Evolutionary conservation across 495 filamentous ascomycete species (phyloP), one percentile per base, ranked within the genome.

Genomic region (Pyrenula aspistea): DNA sequence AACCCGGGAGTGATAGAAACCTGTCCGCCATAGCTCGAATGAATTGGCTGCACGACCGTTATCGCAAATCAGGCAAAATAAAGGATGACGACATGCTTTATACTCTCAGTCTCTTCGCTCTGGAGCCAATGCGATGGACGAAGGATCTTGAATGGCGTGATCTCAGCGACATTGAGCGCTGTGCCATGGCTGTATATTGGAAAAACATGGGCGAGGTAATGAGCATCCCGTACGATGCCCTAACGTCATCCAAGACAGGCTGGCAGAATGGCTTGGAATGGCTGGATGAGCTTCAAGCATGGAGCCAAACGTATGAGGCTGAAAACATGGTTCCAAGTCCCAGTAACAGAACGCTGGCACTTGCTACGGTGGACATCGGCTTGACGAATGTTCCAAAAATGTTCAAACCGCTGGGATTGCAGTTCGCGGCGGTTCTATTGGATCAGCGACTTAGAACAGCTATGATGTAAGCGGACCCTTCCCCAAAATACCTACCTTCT

Each of bases 391-490:
- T 82, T 0, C 85, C 86, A 1, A 60, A 55, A 24, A 65, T 65
- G 2, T 54, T 80, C 22, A 78, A 79, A 57, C 67, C 68, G 0
- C 60, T 79, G 10, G 81, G 68, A 0, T 58, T 71, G n/a, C 70
- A 83, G 24, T 65, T 80, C 25, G 74, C 85, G 2, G 74, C 73
- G 22, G 77, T 75, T 25, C 68, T 87, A 56, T 81, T 87, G 78
- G 83, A 84, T 55, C 78, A 82, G 24, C 72, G 82, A 20, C 64
- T 86, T 52, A 68, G 85, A 10, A 76, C 68, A 51, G 82, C 84
- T 2, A 87, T 88, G 79, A 62, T 80, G 83, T 85, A 59, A 65
- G 75, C 64, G 31, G 31, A 42, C 15, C 31, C 31, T 15, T 42
- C 31, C 31, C 12, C 19, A 51, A 2, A 22, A 21, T 60, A 31